Conservation (phyloP, 805 yeast species). For the Komagataella kurtzmanii region DNA sequence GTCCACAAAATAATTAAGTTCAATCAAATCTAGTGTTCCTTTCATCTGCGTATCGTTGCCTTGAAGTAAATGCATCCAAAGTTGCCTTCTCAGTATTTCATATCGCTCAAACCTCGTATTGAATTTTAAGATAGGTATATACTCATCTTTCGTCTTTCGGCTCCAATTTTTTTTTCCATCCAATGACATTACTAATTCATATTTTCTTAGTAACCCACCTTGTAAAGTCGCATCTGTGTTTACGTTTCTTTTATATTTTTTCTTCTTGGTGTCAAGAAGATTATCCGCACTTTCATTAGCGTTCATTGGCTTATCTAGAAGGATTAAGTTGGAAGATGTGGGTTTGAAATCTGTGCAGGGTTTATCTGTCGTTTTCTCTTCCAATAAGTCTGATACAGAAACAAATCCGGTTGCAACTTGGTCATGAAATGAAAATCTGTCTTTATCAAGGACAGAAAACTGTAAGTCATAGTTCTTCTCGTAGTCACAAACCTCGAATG, state of each 20-base stretch:
- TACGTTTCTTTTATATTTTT: not conserved
- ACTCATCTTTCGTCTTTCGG: constrained; percentile 17
- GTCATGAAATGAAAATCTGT: constrained; percentile 72
- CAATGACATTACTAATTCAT: constrained; percentile 10
- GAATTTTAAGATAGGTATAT: constrained; percentile 41
- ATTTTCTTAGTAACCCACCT: constrained; percentile 26
- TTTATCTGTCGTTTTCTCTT: not conserved
- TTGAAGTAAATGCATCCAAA: constrained; percentile 55
- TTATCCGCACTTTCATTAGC: not conserved
- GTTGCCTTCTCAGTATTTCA: constrained; percentile 42
- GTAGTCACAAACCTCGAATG: constrained; percentile 59
- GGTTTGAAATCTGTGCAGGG: not conserved
- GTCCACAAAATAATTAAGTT: constrained; percentile 52
- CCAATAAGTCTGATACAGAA: constrained; percentile 21
- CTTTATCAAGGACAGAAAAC: constrained; percentile 74
- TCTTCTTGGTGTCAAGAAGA: not conserved
- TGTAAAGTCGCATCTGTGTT: constrained; percentile 18
- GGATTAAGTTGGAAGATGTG: not conserved
- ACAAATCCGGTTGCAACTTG: constrained; percentile 57
- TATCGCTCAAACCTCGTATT: constrained; percentile 60
- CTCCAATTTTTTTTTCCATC: constrained; percentile 19
- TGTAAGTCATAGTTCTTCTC: constrained; percentile 56
- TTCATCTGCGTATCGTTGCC: constrained; percentile 33
- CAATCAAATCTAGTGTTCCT: constrained; percentile 37
- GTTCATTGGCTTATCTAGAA: not conserved